Evolutionary conservation across 139 green algal genomes (phyloP).

Genomic region (Prasinococcaceae sp.): DNA sequence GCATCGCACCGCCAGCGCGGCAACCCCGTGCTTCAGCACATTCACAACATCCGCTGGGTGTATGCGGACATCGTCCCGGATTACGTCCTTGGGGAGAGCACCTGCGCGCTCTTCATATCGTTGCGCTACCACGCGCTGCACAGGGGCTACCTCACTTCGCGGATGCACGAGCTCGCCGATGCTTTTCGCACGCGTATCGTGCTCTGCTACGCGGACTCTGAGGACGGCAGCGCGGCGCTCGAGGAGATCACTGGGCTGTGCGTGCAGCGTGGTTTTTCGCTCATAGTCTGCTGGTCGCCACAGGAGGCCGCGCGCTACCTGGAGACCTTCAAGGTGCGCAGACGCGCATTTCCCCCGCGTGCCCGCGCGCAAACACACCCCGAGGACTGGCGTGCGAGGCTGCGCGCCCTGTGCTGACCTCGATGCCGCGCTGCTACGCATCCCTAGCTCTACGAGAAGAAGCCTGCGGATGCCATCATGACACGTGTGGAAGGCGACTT

Average conservation of each 20-base stretch:
- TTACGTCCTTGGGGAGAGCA: constrained; percentile 49
- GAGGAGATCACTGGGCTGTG: too few species aligned
- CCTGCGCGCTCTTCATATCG: constrained; percentile 45
- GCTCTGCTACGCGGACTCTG: constrained; percentile 71
- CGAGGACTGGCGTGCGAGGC: too few species aligned
- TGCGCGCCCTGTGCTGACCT: too few species aligned
- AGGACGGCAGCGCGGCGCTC: too few species aligned
- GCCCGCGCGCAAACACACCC: too few species aligned
- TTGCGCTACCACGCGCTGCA: constrained; percentile 75
- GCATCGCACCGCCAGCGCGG: too few species aligned
- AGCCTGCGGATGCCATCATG: constrained; percentile 64
- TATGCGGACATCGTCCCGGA: constrained; percentile 64
- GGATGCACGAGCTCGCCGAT: too few species aligned
- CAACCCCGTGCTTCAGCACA: constrained; percentile 76
- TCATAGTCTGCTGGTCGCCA: too few species aligned
- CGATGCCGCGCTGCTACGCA: too few species aligned
- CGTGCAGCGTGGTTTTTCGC: too few species aligned
- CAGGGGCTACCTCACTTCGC: constrained; percentile 87
- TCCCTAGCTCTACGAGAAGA: constrained; percentile 79
- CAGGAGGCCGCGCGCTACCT: constrained; percentile 84
- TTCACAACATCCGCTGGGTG: constrained; percentile 67
- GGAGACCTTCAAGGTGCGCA: constrained; percentile 85
- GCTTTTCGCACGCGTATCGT: constrained; percentile 67
- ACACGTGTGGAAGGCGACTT: constrained; percentile 61
- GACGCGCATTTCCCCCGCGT: too few species aligned